Evolutionary conservation across 2,329 filamentous ascomycete species (phyloP), one percentile per base, ranked within the genome.

Genomic region (Scytalidium lignicola): DNA sequence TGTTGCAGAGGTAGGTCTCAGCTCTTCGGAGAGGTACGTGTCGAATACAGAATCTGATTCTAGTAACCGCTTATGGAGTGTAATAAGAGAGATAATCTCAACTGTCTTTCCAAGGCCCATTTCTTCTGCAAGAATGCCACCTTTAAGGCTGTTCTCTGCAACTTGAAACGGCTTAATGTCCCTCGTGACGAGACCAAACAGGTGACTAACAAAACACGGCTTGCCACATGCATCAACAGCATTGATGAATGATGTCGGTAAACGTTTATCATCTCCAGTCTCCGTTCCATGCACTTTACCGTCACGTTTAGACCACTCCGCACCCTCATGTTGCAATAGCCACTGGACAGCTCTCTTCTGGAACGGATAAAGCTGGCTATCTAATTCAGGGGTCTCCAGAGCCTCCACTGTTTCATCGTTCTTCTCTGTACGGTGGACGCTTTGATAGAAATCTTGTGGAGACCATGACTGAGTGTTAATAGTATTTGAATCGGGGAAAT

Each of bases 91-190:
- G 41, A 90, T 80, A 2, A 88, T 73, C 67, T 92, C 88, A 2
- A 91, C 73, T 0, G 88, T 92, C 65, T 92, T 92, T 1, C 88
- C 88, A 1, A 92, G 70, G 0, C 88, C 88, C 88, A 92, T 92
- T 65, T 92, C 88, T 61, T 92, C 88, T 0, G 86, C 82, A 4
- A 92, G 69, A 43, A 65, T 63, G 3, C 63, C 63, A 12, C 82
- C 80, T 42, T 67, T 74, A 10, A 80, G 50, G 0, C 58, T 55
- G n/a, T 63, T 61, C 46, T 78, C 68, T 19, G 64, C 51, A 41
- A 69, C 62, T 28, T 65, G 63, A 48, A 80, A 81, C 2, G 67
- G 59, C 0, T 61, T 52, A 8, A 71, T 51, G 58, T 85, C 73
- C 32, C 70, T 69, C 1, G 79, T 75, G 3, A 83, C 70, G 13